Conservation (phyloP, 352 stramenopile genomes). For the Globisporangium orthogonon region DNA sequence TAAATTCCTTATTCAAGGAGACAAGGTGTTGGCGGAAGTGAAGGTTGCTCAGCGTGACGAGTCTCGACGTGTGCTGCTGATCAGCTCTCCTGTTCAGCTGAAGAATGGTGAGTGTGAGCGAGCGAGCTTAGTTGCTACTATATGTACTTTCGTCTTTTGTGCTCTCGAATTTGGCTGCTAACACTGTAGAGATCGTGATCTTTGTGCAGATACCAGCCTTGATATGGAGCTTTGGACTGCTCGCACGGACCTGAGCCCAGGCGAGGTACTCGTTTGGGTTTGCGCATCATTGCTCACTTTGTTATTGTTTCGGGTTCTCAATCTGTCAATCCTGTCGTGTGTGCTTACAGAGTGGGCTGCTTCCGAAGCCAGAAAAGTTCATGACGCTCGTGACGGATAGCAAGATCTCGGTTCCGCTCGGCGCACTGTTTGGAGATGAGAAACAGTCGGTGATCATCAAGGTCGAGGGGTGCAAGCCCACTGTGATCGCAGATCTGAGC, state of each 20-base stretch:
- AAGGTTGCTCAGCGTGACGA: constrained; percentile 86
- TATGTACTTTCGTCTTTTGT: no score
- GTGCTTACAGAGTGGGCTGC: constrained; percentile 22
- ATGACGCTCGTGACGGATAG: constrained; percentile 52
- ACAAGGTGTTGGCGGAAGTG: constrained; percentile 80
- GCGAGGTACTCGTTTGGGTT: constrained; percentile 28
- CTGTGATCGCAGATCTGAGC: constrained; percentile 66
- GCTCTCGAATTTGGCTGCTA: neutral
- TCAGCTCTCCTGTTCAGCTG: constrained; percentile 84
- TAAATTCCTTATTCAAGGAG: constrained; percentile 86
- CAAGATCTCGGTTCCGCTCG: constrained; percentile 83
- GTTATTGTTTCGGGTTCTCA: neutral
- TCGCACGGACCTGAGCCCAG: constrained; percentile 35
- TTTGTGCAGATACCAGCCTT: constrained; percentile 51
- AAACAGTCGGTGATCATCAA: constrained; percentile 85
- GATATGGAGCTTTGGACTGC: constrained; percentile 82
- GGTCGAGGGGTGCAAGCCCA: constrained; percentile 79
- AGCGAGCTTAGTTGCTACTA: neutral
- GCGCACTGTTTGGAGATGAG: constrained; percentile 68
- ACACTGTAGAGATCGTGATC: constrained; percentile 5
- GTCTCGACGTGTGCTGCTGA: constrained; percentile 69
- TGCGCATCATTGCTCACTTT: neutral
- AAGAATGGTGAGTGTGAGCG: constrained; percentile 68
- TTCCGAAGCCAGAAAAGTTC: constrained; percentile 33
- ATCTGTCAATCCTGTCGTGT: neutral